Evolutionary conservation across 139 green algal species (phyloP).

Genomic region (Dunaliella primolecta): DNA sequence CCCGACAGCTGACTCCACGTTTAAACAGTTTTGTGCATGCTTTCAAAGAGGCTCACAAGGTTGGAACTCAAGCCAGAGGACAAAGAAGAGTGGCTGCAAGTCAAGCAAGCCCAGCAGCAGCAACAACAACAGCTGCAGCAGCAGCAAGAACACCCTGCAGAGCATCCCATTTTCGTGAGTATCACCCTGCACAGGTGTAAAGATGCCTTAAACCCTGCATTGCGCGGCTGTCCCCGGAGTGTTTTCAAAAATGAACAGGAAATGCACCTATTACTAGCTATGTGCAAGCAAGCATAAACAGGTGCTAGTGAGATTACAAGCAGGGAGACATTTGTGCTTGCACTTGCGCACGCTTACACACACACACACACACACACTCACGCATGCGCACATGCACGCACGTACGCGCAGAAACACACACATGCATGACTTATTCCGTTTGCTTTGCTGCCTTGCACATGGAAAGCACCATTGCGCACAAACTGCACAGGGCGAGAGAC

Average conservation of each 20-base stretch:
- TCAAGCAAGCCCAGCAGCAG: constrained; percentile 6
- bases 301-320: too few species aligned
- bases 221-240: too few species aligned
- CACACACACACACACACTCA: neutral
- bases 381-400: neutral
- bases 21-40: neutral
- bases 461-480: neutral
- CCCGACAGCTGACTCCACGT: neutral
- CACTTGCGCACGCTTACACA: neutral
- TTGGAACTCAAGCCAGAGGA: neutral
- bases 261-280: too few species aligned
- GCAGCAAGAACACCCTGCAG: constrained; percentile 17
- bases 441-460: neutral
- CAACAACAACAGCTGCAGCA: constrained; percentile 13
- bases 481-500: constrained; percentile 25
- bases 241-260: too few species aligned
- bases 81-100: neutral
- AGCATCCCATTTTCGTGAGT: too few species aligned
- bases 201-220: too few species aligned
- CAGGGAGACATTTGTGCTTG: neutral
- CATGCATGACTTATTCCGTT: neutral
- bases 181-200: too few species aligned
- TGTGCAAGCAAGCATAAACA: too few species aligned
- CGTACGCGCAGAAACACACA: neutral
- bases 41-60: neutral